Base-by-base conservation (phyloP, 768 basidiomycete species). In the Auriculariales sp. region DNA sequence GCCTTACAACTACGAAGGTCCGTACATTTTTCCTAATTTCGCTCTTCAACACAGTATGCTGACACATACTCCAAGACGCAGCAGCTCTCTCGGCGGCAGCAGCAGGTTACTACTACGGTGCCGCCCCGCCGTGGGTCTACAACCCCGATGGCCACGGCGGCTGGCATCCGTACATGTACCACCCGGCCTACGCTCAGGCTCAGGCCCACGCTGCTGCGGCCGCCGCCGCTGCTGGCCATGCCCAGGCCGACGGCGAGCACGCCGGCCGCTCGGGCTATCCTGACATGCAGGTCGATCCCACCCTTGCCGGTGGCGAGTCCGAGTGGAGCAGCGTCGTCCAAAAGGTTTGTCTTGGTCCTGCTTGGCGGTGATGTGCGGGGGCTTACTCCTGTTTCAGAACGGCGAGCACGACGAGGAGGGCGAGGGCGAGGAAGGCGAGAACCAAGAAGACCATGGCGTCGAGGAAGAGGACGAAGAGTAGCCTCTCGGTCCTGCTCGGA, bases 381-480 rank as follows among this genome's bases (percentile, higher is more conserved):
- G 39, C 22, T 12, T 44, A n/a, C 24, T 44, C 22, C 39, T 7
- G n/a, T n/a, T 9, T 22, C 35, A 46, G 28, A 47, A 47, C 31
- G 50, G 45, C 30, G 50, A 44, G 24, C 28, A 10, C 44, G 44
- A 46, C 7, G 36, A 27, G 10, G 46, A 50, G 19, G 51, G 52
- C 28, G 55, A 49, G 24, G 51, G 50, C 17, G 55, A 53, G 4
- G 42, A 45, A 2, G 29, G 42, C 28, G 49, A 46, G 15, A 28
- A 39, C 35, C 36, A 50, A 17, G 24, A 56, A 61, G 42, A 53
- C 52, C 24, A 53, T 48, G 48, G 34, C 50, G 34, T 53, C 50
- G 28, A 30, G 28, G 50, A 46, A 17, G 50, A 30, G 4, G 50
- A 45, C 44, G 45, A 46, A n/a, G 50, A n/a, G n/a, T n/a, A n/a